phyloP scores from a whole-genome alignment of 768 basidiomycete genomes.

The Rhizopogon vesiculosus region DNA sequence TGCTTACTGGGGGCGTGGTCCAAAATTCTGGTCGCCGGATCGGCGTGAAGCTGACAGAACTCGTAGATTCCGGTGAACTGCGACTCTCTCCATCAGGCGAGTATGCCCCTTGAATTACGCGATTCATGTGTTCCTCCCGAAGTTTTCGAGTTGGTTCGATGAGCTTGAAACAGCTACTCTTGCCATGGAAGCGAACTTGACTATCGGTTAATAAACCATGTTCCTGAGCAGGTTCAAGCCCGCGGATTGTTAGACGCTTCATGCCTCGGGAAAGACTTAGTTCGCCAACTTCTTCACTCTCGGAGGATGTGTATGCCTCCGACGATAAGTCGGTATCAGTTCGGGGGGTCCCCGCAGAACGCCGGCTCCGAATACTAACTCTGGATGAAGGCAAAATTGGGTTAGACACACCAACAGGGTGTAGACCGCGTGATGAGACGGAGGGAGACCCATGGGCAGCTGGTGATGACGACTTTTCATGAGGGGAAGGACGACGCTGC shows the following conservation, averaged over 20 bases:
- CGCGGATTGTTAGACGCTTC: conserved; percentile 32
- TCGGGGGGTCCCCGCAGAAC: conserved; percentile 18
- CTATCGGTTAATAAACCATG: conserved; percentile 28
- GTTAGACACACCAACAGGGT: conserved; percentile 5
- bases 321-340: conserved; percentile 25
- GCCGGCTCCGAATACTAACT: conserved; percentile 6
- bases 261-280: conserved; percentile 35
- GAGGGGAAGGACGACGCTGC: conserved; percentile 5
- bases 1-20: conserved; percentile 49
- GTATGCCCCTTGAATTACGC: conserved; percentile 14
- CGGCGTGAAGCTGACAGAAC: conserved; percentile 16
- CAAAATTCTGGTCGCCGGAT: conserved; percentile 48
- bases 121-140: conserved; percentile 45
- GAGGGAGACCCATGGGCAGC: conserved; percentile 12
- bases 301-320: conserved; percentile 25
- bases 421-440: conserved; percentile 2
- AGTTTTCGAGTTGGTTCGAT: conserved; percentile 50
- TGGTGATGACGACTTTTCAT: conserved; percentile 20
- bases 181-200: conserved; percentile 55
- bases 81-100: conserved; percentile 6
- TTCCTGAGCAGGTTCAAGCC: conserved; percentile 33
- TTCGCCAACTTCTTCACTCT: conserved; percentile 33
- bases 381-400: conserved; percentile 4
- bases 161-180: conserved; percentile 53
- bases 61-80: conserved; percentile 14